Evolutionary conservation across 2,329 filamentous ascomycete species (phyloP).

Genomic region (Periconia digitata): DNA sequence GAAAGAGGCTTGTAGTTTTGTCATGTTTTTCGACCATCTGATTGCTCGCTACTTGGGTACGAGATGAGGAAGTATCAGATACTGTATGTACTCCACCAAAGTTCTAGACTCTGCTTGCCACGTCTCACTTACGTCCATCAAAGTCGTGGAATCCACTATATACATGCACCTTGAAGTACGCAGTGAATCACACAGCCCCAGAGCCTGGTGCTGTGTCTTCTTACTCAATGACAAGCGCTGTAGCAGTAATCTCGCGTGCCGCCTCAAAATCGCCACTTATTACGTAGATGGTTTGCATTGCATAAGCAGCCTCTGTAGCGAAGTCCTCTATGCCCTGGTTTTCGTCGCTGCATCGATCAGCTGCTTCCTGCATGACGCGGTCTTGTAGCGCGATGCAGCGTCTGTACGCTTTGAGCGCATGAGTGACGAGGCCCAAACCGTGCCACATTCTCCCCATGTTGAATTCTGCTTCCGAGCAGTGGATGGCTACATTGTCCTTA

Average conservation of each 20-base stretch:
- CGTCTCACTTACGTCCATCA: too few species aligned
- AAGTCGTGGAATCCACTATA: too few species aligned
- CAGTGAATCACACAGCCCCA: not conserved
- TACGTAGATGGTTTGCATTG: constrained; percentile 68
- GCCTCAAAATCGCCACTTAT: constrained; percentile 63
- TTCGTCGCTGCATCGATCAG: constrained; percentile 21
- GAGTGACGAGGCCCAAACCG: constrained; percentile 68
- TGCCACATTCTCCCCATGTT: constrained; percentile 79
- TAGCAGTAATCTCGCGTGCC: constrained; percentile 62
- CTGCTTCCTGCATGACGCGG: constrained; percentile 37
- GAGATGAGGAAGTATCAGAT: too few species aligned
- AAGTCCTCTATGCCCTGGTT: constrained; percentile 59
- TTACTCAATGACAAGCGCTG: constrained; percentile 52
- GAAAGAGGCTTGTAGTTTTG: too few species aligned
- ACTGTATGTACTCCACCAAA: too few species aligned
- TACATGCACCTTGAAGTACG: not conserved
- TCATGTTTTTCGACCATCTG: not conserved
- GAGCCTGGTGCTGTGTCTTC: not conserved
- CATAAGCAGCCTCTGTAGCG: constrained; percentile 71
- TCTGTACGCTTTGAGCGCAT: constrained; percentile 74
- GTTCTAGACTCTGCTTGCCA: too few species aligned
- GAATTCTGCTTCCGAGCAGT: constrained; percentile 76
- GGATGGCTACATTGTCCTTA: constrained; percentile 43
- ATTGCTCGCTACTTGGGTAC: too few species aligned
- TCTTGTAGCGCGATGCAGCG: constrained; percentile 55